Evolutionary conservation across 805 yeast genomes (phyloP).

Genomic region (Torulaspora quercuum): DNA sequence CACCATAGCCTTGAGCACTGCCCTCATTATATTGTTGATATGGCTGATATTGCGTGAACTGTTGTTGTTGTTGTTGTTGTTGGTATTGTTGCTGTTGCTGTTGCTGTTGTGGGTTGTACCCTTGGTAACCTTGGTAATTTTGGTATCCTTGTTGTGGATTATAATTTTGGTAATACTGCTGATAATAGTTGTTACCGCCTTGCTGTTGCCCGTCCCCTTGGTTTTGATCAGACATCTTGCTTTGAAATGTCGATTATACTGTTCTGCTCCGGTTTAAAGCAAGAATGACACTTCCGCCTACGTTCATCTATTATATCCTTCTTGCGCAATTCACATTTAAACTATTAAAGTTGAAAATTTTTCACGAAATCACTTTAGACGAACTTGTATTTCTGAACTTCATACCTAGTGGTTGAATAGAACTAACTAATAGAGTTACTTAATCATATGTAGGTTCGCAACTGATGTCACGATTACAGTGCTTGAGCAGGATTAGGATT

Average conservation of each 20-base stretch:
- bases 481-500: constrained; percentile 50
- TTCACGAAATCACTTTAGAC: constrained; percentile 4
- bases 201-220: constrained; percentile 34
- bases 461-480: too few relatives aligned
- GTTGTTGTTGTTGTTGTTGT: constrained; percentile 16
- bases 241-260: too few relatives aligned
- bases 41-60: constrained; percentile 15
- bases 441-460: too few relatives aligned
- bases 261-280: too few relatives aligned
- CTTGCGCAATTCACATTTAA: too few relatives aligned
- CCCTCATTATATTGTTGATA: constrained; percentile 20
- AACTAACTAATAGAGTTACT: too few relatives aligned
- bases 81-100: constrained; percentile 17
- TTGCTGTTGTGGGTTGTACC: constrained; percentile 24
- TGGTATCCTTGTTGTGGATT: constrained; percentile 29
- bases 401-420: too few relatives aligned
- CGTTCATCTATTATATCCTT: too few relatives aligned
- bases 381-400: constrained; percentile 1
- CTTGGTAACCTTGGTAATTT: constrained; percentile 25
- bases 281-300: too few relatives aligned
- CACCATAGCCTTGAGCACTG: constrained; percentile 21
- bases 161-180: constrained; percentile 28
- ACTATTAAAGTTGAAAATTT: constrained; percentile 12
- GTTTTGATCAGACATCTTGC: constrained; percentile 22
- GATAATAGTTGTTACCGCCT: constrained; percentile 21